Percentiles rank a stretch among this genome's conserved stretches.
Evolutionary conservation across 106 monocot genomes (phyloP).

Genomic region (Posidonia australis): DNA sequence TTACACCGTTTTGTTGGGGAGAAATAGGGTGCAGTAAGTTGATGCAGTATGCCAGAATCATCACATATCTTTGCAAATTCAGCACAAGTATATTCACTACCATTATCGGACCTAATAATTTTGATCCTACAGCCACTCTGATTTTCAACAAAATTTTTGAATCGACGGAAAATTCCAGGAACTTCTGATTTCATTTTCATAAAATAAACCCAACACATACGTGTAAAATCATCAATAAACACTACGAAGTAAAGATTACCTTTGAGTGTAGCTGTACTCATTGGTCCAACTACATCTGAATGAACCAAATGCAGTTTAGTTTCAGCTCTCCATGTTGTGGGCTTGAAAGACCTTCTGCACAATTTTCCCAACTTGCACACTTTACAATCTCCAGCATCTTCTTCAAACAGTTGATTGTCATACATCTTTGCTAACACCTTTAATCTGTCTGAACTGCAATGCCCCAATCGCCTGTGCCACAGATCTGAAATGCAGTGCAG

Average conservation of each 20-base stretch:
- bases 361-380: too few species aligned
- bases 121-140: neutral
- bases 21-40: conserved; percentile 2
- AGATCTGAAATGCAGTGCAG: too few species aligned
- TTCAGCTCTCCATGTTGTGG: too few species aligned
- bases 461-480: too few species aligned
- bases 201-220: neutral
- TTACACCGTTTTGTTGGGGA: conserved; percentile 5
- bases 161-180: neutral
- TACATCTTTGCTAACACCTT: too few species aligned
- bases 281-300: neutral
- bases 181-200: neutral
- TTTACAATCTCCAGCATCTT: too few species aligned
- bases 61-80: conserved; percentile 3
- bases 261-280: neutral
- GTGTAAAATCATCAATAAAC: neutral
- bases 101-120: neutral
- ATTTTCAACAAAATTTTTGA: neutral
- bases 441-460: too few species aligned
- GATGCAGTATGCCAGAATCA: neutral
- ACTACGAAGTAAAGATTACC: neutral
- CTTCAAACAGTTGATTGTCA: too few species aligned
- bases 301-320: neutral
- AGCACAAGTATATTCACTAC: neutral
- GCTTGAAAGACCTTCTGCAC: too few species aligned